Evolutionary conservation across 2,329 filamentous ascomycete genomes (phyloP), one percentile per base, ranked within the genome.

Genomic region (Botryotinia narcissicola): DNA sequence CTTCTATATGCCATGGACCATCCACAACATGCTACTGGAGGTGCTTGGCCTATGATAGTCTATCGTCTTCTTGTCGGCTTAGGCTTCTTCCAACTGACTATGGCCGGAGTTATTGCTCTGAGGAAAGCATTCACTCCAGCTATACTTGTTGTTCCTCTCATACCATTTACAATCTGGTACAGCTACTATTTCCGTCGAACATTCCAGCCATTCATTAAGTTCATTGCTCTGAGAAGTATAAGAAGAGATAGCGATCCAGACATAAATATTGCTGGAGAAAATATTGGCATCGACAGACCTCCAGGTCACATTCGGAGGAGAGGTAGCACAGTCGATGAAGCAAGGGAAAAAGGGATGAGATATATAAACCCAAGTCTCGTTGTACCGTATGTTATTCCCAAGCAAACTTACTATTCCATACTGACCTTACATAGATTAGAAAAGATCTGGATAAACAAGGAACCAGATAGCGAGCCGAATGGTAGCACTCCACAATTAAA

Each of bases 1-100:
- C 86, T 99, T 7, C 87, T 99, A 7, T 99, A 99, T 82, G 94
- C 96, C 46, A 99, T 99, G 96, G 95, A 98, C 79, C 95, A 98
- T 81, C 93, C 94, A 25, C 94, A 97, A 80, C 94, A 97, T 81
- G 94, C 94, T 25, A 98, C 95, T 0, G 97, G 97, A 32, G 91
- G 92, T 75, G 94, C 95, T 7, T 99, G 96, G 96, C 92, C 93
- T 67, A 97, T 99, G 88, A 97, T 99, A 75, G 97, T 94, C 83
- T 94, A 96, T 80, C 93, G 96, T 51, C 88, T 98, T 74, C 89
- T 98, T 73, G 85, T 98, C 37, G 96, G 96, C 1, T 84, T 98
- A 16, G 84, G 97, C 4, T 89, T 98, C 60, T 98, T 98, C 80
- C 94, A 99, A 82, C 83, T 97, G 35, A 94, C 96, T 64, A 96